A percentile compares a stretch with the other conserved stretches of the same genome.
These are phyloP conservation scores for Chenopodium quinoa DNA, from an alignment of 148 eudicot genomes.

Conservation along the genomic window DNA sequence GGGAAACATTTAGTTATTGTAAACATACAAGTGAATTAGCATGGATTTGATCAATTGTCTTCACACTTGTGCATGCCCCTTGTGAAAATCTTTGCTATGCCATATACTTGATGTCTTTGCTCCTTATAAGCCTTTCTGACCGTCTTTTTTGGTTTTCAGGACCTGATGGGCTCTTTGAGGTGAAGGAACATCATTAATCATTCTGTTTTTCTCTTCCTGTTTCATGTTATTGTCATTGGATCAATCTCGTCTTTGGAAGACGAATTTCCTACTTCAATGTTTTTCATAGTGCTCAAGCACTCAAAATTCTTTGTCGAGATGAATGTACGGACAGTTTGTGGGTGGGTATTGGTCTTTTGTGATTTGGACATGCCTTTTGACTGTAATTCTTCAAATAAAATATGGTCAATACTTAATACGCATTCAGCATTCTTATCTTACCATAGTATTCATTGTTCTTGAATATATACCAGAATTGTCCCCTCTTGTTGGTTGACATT, in stretches of 20 bases:
- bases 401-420: neutral
- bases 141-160: slow-evolving; percentile 38
- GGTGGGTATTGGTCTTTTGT: slow-evolving; percentile 6
- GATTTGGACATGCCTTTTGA: slow-evolving; percentile 11
- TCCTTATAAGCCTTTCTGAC: neutral
- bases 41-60: too few relatives aligned
- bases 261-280: neutral
- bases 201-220: slow-evolving; percentile 5
- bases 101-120: neutral
- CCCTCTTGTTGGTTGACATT: neutral
- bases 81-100: neutral
- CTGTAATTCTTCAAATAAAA: slow-evolving; percentile 16
- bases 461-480: too few relatives aligned
- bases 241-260: slow-evolving; percentile 2
- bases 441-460: too few relatives aligned
- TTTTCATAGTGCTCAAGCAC: slow-evolving; percentile 5
- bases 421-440: neutral
- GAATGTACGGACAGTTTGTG: slow-evolving; percentile 10
- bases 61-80: too few relatives aligned
- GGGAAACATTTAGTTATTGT: too few relatives aligned
- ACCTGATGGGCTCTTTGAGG: slow-evolving; percentile 78
- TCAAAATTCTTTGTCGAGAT: neutral
- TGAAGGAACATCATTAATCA: slow-evolving; percentile 40
- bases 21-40: too few relatives aligned
- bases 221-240: slow-evolving; percentile 10